Evolutionary conservation across 495 filamentous ascomycete genomes (phyloP).

Genomic region (Pseudoneurospora amorphoporcata): DNA sequence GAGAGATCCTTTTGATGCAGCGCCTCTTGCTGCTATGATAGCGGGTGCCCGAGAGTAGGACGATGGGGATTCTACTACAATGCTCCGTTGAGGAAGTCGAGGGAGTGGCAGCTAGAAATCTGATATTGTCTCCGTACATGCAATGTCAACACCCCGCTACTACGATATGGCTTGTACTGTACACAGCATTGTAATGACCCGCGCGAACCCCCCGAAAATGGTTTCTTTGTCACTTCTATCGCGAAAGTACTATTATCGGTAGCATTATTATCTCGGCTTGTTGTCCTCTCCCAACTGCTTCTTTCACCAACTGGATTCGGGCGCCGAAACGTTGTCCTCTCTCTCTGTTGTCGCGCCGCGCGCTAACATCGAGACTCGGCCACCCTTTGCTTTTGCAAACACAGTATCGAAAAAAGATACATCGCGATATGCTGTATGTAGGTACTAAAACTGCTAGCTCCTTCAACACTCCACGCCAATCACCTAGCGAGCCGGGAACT

Average conservation of each 20-base stretch:
- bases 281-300: not conserved
- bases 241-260: not conserved
- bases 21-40: not conserved
- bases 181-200: not conserved
- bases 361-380: not conserved
- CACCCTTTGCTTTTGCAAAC: not conserved
- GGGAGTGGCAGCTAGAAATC: not conserved
- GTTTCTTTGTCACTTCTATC: not conserved
- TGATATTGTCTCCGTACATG: not conserved
- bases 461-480: not conserved
- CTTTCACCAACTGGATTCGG: not conserved
- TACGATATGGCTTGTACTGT: not conserved
- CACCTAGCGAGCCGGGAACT: not conserved
- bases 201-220: not conserved
- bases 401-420: not conserved
- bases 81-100: not conserved
- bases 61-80: not conserved
- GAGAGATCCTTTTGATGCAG: not conserved
- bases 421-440: not conserved
- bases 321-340: conserved; percentile 1
- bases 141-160: not conserved
- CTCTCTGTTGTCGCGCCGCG: not conserved
- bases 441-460: not conserved
- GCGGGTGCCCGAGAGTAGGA: not conserved
- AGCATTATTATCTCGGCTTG: not conserved